Conservation (phyloP, 768 basidiomycete species). For the Dacryopinax spathularia region DNA sequence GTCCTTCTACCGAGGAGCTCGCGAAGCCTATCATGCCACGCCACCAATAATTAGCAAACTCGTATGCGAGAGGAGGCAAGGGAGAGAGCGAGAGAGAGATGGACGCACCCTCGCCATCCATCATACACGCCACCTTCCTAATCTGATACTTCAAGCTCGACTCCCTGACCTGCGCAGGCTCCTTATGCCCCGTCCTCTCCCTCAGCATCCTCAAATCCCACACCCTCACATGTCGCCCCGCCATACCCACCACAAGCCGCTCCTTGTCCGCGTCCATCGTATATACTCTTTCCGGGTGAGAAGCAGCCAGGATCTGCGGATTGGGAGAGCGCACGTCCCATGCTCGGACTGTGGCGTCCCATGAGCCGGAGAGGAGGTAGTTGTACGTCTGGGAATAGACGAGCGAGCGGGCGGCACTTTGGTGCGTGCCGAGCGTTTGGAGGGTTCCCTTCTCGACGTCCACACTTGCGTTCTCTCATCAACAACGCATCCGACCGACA, state of each 20-base stretch:
- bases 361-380: conserved; percentile 68
- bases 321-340: conserved; percentile 61
- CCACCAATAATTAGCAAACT: not conserved
- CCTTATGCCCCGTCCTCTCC: conserved; percentile 21
- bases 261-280: conserved; percentile 63
- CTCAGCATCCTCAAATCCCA: conserved; percentile 71
- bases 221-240: conserved; percentile 76
- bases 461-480: conserved; percentile 36
- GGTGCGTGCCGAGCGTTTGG: conserved; percentile 63
- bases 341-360: conserved; percentile 78
- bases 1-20: conserved; percentile 83
- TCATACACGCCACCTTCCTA: conserved; percentile 79
- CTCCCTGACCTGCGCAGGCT: conserved; percentile 67
- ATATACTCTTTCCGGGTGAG: conserved; percentile 75
- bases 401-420: conserved; percentile 65
- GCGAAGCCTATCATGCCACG: conserved; percentile 54
- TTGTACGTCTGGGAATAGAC: conserved; percentile 51
- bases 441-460: conserved; percentile 62
- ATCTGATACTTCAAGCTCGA: conserved; percentile 95
- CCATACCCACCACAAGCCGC: conserved; percentile 84
- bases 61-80: not conserved
- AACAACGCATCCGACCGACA: not conserved
- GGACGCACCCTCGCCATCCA: conserved; percentile 66
- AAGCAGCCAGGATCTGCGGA: conserved; percentile 39
- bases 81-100: not conserved